Evolutionary conservation across 306 rosid genomes (phyloP), one percentile per base, ranked within the genome.

Genomic region (Cyclanthera cordifolia): DNA sequence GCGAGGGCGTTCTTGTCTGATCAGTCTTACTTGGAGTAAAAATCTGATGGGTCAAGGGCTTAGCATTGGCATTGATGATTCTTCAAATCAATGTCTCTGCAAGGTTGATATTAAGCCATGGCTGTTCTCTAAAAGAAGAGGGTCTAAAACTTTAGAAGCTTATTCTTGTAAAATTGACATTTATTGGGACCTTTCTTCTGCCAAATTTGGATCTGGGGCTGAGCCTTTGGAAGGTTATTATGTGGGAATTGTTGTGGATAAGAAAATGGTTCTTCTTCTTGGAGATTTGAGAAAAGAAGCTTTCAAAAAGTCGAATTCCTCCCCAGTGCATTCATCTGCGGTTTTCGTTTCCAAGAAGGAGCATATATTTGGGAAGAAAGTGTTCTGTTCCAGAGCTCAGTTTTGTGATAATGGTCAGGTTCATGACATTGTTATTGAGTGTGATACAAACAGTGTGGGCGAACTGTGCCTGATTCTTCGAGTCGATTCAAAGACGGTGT

Each of bases 231-330:
- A 79, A 74, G 90, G 95, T 30, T 93, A 73, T 81, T 93, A 84
- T 76, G 86, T 90, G 8, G 95, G 77, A 27, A 79, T 88, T 74
- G 90, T 88, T 43, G 89, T 81, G 56, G 91, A 90, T 76, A 77
- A 85, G 39, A 87, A 88, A 49, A 88, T 90, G 95, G 69, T 89
- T 85, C 96, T 93, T 63, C 90, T 90, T 73, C 90, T 93, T 0
- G 99, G 99, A n/a, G 95, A 90, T 82, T 75, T 93, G 85, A 82
- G 81, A 72, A 93, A 82, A 77, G 99, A 93, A 74, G 99, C 96
- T 76, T 81, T 93, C 73, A 93, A 88, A 79, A 93, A 90, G 83
- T 86, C 90, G 52, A 82, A 80, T 78, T 84, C 84, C 45, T 70
- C 41, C 19, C 94, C 88, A 0, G 57, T 76, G 24, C 75, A 90